Base-by-base conservation (phyloP, 2,329 filamentous ascomycete species). In the Lachnellula hyalina region DNA sequence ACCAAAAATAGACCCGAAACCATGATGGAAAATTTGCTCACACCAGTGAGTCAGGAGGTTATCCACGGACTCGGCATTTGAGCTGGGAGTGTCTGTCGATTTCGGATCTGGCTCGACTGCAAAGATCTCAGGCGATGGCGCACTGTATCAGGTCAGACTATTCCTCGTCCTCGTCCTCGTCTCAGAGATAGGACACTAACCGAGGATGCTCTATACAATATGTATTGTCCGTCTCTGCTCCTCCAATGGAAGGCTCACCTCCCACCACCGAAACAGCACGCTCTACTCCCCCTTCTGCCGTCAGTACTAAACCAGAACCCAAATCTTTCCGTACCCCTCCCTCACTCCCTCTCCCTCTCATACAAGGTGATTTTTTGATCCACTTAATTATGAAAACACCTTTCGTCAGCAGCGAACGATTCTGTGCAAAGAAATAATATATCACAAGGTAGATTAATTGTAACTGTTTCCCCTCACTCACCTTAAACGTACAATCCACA, bases 1-100 rank as follows among this genome's bases (percentile, higher is more conserved):
- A 1, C 73, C 73, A 59, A 75, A 74, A 0, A 74, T 65, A 2
- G 67, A 64, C 47, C 74, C 72, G 38, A 74, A 75, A 23, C 46
- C 51, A 38, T 50, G 40, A 23, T 50, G 36, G 40, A 50, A 54
- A 17, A 54, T 46, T 11, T 51, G 36, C 12, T 54, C 25, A 23
- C 47, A n/a, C 47, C 36, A 40, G 3, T 15, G 36, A n/a, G 36
- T n/a, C 15, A 40, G 36, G 5, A 40, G 36, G n/a, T 7, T 15
- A 17, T 17, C 8, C 15, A 40, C n/a, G 7, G 14, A 15, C 36
- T 17, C 36, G 12, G 17, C n/a, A 17, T 40, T 40, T 40, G 36
- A 40, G 36, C 36, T 40, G 17, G 17, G 36, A n/a, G 36, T 9
- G 12, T 40, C 15, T 40, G 36, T 8, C 15, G 36, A 40, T 40